A percentile compares a stretch with the other conserved stretches of the same genome.
Evolutionary conservation across 768 basidiomycete genomes (phyloP).

Genomic region (Hortiboletus flavorubellus): DNA sequence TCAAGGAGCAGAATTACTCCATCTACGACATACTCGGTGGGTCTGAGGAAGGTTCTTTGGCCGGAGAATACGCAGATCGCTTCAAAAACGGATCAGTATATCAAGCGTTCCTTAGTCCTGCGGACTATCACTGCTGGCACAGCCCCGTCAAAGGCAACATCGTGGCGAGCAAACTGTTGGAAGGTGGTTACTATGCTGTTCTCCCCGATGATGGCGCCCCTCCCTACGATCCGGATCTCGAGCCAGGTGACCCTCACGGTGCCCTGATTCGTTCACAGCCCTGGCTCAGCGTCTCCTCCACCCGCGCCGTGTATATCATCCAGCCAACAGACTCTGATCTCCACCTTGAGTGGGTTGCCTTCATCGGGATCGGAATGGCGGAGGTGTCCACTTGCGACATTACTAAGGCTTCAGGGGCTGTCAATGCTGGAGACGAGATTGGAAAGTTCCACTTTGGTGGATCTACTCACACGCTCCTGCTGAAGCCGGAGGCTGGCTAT

Average conservation of each 20-base stretch:
- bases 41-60: too few species aligned
- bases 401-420: neutral
- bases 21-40: slow-evolving; percentile 49
- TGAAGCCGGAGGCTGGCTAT: slow-evolving; percentile 12
- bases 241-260: slow-evolving; percentile 13
- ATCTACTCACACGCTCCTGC: slow-evolving; percentile 44
- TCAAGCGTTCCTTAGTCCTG: slow-evolving; percentile 53
- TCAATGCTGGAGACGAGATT: slow-evolving; percentile 10
- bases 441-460: slow-evolving; percentile 66
- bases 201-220: slow-evolving; percentile 8
- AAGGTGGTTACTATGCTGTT: slow-evolving; percentile 9
- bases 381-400: slow-evolving; percentile 43
- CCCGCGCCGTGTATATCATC: slow-evolving; percentile 54
- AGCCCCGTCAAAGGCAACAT: slow-evolving; percentile 46
- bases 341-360: slow-evolving; percentile 50
- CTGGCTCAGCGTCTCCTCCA: slow-evolving; percentile 43
- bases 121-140: slow-evolving; percentile 62
- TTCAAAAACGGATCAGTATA: slow-evolving; percentile 49
- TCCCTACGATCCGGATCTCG: neutral
- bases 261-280: slow-evolving; percentile 32
- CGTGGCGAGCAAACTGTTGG: slow-evolving; percentile 33
- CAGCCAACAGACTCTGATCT: slow-evolving; percentile 35
- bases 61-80: too few species aligned
- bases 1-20: slow-evolving; percentile 58
- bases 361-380: slow-evolving; percentile 57